Evolutionary conservation across 2,329 filamentous ascomycete species (phyloP), one percentile per base, ranked within the genome.

Genomic region (Pezicula neosporulosa): DNA sequence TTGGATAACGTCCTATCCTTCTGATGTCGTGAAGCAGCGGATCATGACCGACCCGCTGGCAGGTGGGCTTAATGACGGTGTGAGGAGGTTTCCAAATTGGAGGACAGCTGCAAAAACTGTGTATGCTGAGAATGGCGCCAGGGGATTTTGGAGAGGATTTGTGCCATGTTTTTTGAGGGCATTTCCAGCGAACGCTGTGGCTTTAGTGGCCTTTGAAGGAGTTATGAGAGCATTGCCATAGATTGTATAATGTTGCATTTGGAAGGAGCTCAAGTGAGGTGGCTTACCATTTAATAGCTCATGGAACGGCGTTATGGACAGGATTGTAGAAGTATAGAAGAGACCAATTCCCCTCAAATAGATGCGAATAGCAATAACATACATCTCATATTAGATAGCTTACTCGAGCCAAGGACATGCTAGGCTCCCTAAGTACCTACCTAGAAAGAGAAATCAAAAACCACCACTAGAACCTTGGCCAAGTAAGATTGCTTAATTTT

Each of bases 41-140:
- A 87, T 99, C 66, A 97, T 99, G 94, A 97, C 93, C 13, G 94
- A 97, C 70, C 85, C 89, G 4, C 73, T 97, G 48, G 92, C 87
- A 1, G 86, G 87, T 1, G 75, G 74, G 1, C 70, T 92, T 12
- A 75, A 77, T 16, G 87, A 90, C 58, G 85, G 88, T 9, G 75
- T 79, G 52, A 80, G 83, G 55, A 81, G 75, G 59, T 97, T 92
- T 66, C 75, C 72, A 12, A 73, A 77, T 46, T 97, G 94, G 94
- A 83, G 78, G 65, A 83, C 93, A 60, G 94, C 93, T 0, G 93
- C 89, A 0, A 74, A 67, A 48, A 81, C 87, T 0, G 87, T 97
- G 2, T 95, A 88, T 63, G 75, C 75, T 44, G 91, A 97, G 66
- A 73, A 72, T 44, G 94, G 94, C 1, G 83, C 73, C 72, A 87